phyloP scores from a whole-genome alignment of 352 stramenopile species.

The Globisporangium takayamanum region DNA sequence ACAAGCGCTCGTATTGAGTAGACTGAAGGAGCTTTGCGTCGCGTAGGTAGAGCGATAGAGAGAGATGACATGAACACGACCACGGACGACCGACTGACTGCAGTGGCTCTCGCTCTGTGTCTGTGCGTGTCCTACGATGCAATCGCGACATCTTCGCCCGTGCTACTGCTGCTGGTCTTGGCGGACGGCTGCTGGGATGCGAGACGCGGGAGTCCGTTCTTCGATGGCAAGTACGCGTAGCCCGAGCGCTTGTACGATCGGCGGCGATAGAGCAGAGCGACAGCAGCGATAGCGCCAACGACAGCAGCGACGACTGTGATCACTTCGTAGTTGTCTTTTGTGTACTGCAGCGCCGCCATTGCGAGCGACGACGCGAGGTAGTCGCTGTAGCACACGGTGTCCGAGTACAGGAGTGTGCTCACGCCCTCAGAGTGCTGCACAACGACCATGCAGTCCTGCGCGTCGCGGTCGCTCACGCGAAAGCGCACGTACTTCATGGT shows the following conservation, averaged over 20 bases:
- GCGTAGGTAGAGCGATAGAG: conserved; percentile 1
- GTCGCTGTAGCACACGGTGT: conserved; percentile 43
- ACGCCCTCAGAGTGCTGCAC: conserved; percentile 34
- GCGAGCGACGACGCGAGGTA: conserved; percentile 12
- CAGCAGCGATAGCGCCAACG: conserved; percentile 26
- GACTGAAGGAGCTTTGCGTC: background rate
- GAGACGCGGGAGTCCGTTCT: conserved; percentile 31
- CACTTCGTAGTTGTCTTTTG: conserved; percentile 27
- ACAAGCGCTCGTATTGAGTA: background rate
- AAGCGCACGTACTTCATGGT: conserved; percentile 53
- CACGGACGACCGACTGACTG: background rate
- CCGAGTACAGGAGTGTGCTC: conserved; percentile 49
- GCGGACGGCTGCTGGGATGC: conserved; percentile 13
- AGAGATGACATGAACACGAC: background rate
- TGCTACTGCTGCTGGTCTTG: conserved; percentile 14
- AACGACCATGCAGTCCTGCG: conserved; percentile 48
- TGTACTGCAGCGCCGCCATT: conserved; percentile 25
- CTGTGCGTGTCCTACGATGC: conserved; percentile 18
- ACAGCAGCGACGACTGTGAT: conserved; percentile 33
- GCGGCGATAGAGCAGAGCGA: conserved; percentile 31
- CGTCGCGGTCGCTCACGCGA: conserved; percentile 24
- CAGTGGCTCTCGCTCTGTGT: background rate
- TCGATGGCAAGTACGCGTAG: conserved; percentile 56
- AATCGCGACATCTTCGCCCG: conserved; percentile 13
- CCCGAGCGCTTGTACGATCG: conserved; percentile 44